Evolutionary conservation across 768 basidiomycete species (phyloP).

Genomic region (Tricholoma furcatifolium): DNA sequence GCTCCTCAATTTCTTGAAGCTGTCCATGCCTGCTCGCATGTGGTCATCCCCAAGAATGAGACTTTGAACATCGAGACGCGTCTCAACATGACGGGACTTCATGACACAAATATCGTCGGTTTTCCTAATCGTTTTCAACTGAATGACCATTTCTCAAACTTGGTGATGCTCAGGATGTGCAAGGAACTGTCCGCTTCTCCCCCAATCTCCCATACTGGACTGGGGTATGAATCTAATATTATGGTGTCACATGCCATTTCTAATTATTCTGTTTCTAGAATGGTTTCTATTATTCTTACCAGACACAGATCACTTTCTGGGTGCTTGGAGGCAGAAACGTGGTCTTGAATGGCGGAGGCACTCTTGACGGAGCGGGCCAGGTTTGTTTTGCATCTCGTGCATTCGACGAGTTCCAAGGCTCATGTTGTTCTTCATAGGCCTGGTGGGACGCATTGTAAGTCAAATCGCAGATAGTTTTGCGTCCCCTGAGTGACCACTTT

Average conservation of each 20-base stretch:
- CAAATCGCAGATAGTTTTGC: neutral
- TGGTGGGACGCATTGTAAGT: constrained; percentile 56
- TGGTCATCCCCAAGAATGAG: constrained; percentile 41
- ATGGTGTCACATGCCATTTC: neutral
- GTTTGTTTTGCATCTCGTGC: constrained; percentile 25
- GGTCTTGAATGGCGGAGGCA: constrained; percentile 56
- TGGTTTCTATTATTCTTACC: constrained; percentile 52
- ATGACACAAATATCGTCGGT: constrained; percentile 48
- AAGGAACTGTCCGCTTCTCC: constrained; percentile 51
- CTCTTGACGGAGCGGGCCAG: constrained; percentile 65
- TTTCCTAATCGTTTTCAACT: neutral
- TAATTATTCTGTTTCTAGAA: constrained; percentile 32
- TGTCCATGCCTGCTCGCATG: constrained; percentile 37
- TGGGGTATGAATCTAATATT: constrained; percentile 29
- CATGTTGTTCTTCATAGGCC: constrained; percentile 26
- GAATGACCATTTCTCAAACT: neutral
- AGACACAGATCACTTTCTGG: constrained; percentile 56
- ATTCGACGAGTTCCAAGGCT: neutral
- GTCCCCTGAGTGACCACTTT: neutral
- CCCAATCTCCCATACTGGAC: constrained; percentile 55
- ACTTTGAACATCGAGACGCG: constrained; percentile 51
- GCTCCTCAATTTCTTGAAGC: constrained; percentile 46
- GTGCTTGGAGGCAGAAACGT: constrained; percentile 50
- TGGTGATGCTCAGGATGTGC: constrained; percentile 29
- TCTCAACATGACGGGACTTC: constrained; percentile 52